Conservation (phyloP, 176 grass and related monocot genomes). For the Olyra latifolia region DNA sequence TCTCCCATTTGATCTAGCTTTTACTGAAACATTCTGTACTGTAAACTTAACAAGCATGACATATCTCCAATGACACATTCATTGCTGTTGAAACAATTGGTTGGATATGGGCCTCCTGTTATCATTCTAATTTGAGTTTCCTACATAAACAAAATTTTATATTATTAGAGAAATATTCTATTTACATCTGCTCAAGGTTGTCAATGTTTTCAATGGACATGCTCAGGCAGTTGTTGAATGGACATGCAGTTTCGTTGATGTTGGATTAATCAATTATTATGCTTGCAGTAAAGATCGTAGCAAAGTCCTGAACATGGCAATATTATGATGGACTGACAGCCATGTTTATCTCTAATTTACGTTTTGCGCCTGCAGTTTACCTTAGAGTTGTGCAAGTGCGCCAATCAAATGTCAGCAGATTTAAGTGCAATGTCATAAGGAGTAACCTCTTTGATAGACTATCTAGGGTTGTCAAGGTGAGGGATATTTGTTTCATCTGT, state of each 20-base stretch:
- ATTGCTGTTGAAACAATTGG: not conserved
- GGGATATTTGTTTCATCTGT: constrained; percentile 8
- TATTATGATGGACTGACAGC: not conserved
- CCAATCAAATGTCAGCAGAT: constrained; percentile 51
- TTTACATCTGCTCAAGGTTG: not conserved
- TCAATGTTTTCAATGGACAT: not conserved
- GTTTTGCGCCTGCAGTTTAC: constrained; percentile 40
- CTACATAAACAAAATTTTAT: not conserved
- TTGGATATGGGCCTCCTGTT: not conserved
- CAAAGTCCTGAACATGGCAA: not conserved
- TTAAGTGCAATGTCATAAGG: constrained; percentile 69
- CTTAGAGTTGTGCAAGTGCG: constrained; percentile 53
- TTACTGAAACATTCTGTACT: not conserved
- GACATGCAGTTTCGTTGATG: not conserved
- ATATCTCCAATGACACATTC: not conserved
- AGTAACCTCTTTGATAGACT: constrained; percentile 94
- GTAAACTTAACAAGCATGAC: not conserved
- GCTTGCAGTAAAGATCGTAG: not conserved
- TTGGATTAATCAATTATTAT: not conserved
- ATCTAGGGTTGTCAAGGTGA: constrained; percentile 83
- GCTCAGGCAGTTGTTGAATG: not conserved
- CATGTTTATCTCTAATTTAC: constrained; percentile 22
- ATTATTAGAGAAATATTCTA: not conserved
- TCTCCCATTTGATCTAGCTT: not conserved
- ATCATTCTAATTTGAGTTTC: not conserved